These are phyloP conservation scores for Phytophthora macrochlamydospora DNA, from an alignment of 352 stramenopile species.

Conservation along the genomic window DNA sequence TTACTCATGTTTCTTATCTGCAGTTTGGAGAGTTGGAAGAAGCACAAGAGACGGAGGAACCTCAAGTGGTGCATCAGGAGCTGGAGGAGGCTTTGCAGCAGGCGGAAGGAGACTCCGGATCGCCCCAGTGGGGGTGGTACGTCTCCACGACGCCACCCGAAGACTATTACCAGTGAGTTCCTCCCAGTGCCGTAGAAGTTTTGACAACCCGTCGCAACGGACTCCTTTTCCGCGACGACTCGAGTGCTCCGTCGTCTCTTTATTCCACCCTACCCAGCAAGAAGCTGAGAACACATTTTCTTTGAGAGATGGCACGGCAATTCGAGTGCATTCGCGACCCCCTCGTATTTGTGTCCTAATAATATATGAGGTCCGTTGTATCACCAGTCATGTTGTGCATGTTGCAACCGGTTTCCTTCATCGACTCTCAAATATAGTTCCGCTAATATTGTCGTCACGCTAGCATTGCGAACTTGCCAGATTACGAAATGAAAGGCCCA, in stretches of 20 bases:
- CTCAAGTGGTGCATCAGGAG: slow-evolving; percentile 16
- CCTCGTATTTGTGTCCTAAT: neutral
- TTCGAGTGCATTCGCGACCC: neutral
- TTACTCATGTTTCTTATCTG: slow-evolving; percentile 5
- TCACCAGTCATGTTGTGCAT: no score
- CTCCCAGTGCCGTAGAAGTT: slow-evolving; percentile 13
- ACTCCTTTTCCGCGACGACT: slow-evolving; percentile 8
- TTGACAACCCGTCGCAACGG: slow-evolving; percentile 27
- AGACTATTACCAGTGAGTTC: slow-evolving; percentile 61
- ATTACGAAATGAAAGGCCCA: no score
- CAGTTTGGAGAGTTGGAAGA: slow-evolving; percentile 43
- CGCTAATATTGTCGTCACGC: no score
- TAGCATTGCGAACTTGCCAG: no score
- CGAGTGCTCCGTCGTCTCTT: neutral
- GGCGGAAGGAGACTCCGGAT: slow-evolving; percentile 50
- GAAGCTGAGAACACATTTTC: neutral
- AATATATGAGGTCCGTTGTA: slow-evolving; percentile 2
- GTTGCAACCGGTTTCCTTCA: no score
- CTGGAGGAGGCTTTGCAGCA: slow-evolving; percentile 27
- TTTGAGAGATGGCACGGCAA: neutral
- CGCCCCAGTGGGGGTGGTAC: slow-evolving; percentile 84
- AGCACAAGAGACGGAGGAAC: slow-evolving; percentile 23
- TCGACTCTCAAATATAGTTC: no score
- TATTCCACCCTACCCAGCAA: neutral
- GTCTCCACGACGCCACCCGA: slow-evolving; percentile 80